Evolutionary conservation across 1,139 yeast genomes (phyloP), one percentile per base, ranked within the genome.

Genomic region (Ashbya aceris): DNA sequence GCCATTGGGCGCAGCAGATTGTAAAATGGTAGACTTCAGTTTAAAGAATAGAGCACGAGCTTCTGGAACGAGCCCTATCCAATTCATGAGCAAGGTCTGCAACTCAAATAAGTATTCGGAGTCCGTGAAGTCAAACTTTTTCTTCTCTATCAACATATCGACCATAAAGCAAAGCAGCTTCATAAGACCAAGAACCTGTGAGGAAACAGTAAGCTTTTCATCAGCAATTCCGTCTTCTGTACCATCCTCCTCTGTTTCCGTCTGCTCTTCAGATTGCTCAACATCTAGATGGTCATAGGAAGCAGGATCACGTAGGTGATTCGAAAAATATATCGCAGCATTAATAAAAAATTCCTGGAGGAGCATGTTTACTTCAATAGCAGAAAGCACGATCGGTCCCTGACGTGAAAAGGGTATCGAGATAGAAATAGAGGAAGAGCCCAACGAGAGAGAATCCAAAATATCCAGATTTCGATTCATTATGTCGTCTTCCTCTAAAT

Each of bases 311-410:
- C 49, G 48, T 12, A 49, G 45, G 6, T 54, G 65, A 34, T 61
- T 60, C 0, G 79, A 67, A 13, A 80, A 58, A 47, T 68, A 74
- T 10, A 71, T 68, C 8, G 74, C 66, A 23, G 80, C 71, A 46
- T 73, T 77, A 11, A 75, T 69, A 44, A 82, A 67, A 51, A 81
- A 78, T 55, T 79, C 85, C 58, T 80, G 86, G 33, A 82, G 58
- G n/a, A 82, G 54, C 83, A 80, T 77, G 53, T 74, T 73, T 46
- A 64, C 68, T 50, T 82, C 89, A 38, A 77, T 68, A 7, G 71
- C 76, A 29, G 80, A 73, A 11, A 80, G 58, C 7, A 61, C 63
- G 8, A 79, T 50, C 3, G 64, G 48, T 0, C 86, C 89, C 45
- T 66, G 64, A 52, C 87, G 67, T 7, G 83, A 73, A 53, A 78